Percentiles rank a stretch among this genome's conserved stretches.
phyloP scores from a whole-genome alignment of 2,329 filamentous ascomycete species.

The Xylaria sp. region DNA sequence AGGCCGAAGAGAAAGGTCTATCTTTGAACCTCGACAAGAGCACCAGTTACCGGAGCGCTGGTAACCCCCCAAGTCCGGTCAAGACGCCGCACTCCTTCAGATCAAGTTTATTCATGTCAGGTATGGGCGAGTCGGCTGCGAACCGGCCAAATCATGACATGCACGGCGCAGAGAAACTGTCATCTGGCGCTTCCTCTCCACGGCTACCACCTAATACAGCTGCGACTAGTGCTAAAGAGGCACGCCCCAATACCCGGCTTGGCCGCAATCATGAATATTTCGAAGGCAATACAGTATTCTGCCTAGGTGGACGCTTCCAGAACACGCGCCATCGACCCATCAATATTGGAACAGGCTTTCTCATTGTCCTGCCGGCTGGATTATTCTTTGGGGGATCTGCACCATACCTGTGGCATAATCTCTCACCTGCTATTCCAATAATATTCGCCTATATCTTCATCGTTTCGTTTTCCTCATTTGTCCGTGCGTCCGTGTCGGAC shows the following conservation, averaged over 20 bases:
- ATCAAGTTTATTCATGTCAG: conserved; percentile 76
- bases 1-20: conserved; percentile 57
- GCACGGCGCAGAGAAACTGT: conserved; percentile 82
- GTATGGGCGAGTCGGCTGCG: conserved; percentile 62
- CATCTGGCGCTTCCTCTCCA: conserved; percentile 82
- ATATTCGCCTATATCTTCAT: conserved; percentile 92
- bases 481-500: conserved; percentile 92
- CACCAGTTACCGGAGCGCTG: conserved; percentile 65
- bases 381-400: conserved; percentile 90
- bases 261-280: conserved; percentile 93
- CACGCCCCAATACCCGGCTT: conserved; percentile 54
- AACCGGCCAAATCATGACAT: conserved; percentile 66
- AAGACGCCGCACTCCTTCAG: conserved; percentile 82
- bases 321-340: conserved; percentile 89
- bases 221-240: conserved; percentile 41
- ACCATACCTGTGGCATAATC: conserved; percentile 84
- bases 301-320: conserved; percentile 83
- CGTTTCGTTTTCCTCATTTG: conserved; percentile 90
- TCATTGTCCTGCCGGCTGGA: conserved; percentile 80
- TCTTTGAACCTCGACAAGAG: conserved; percentile 69
- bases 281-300: conserved; percentile 92
- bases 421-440: conserved; percentile 89
- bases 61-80: conserved; percentile 66
- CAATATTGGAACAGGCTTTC: conserved; percentile 84
- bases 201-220: conserved; percentile 56